Percentiles rank a stretch among this genome's conserved stretches.
Evolutionary conservation across 371 early-diverging fungal genomes (phyloP).

Genomic region (Mucor saturninus): DNA sequence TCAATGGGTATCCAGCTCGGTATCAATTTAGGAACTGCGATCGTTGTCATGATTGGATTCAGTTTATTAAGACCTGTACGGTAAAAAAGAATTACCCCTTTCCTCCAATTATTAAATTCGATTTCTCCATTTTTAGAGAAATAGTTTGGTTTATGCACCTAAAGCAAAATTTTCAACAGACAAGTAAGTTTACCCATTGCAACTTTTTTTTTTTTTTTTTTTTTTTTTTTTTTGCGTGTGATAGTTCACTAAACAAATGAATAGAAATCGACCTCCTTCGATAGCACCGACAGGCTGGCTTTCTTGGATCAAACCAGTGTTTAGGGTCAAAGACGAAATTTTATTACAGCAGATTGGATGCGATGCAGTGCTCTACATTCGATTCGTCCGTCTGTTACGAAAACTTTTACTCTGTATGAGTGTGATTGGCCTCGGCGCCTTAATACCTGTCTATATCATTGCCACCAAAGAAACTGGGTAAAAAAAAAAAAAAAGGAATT

Average conservation of each 20-base stretch:
- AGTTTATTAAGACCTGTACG: constrained; percentile 52
- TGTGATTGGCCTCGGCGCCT: constrained; percentile 61
- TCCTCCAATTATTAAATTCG: too few relatives aligned
- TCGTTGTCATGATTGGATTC: constrained; percentile 48
- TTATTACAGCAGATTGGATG: constrained; percentile 73
- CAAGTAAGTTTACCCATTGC: constrained; percentile 32
- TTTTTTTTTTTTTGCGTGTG: background rate
- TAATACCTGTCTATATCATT: constrained; percentile 67
- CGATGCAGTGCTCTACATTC: constrained; percentile 80
- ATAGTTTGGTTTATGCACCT: constrained; percentile 53
- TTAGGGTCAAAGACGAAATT: constrained; percentile 60
- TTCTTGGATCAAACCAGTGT: constrained; percentile 70
- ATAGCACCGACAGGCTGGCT: constrained; percentile 59
- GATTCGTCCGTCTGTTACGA: constrained; percentile 69
- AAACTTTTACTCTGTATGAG: constrained; percentile 60
- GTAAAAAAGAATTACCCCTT: too few relatives aligned
- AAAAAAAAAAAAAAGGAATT: background rate
- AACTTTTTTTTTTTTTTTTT: constrained; percentile 4
- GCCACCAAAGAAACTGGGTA: constrained; percentile 54
- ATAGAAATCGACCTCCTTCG: constrained; percentile 70
- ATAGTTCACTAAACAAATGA: background rate
- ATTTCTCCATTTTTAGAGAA: constrained; percentile 13
- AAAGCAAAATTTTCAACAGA: constrained; percentile 43
- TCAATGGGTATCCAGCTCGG: constrained; percentile 57
- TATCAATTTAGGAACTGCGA: constrained; percentile 52